Base-by-base conservation (phyloP, 2,329 filamentous ascomycete species). In the Ceratocystis huliohia region DNA sequence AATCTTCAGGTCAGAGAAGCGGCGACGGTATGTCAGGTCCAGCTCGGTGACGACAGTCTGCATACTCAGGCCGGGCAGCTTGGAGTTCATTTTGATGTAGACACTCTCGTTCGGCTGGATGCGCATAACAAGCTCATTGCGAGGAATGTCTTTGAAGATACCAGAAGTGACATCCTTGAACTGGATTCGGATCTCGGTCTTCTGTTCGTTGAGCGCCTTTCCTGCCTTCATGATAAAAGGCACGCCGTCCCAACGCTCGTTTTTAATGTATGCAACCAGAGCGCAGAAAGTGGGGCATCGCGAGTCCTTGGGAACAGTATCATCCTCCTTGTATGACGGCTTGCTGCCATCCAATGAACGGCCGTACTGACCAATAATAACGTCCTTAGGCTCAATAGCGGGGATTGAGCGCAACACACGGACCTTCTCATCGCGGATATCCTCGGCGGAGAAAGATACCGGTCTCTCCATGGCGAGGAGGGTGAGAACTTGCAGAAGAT, bases 21-120 rank as follows among this genome's bases (percentile, higher is more conserved):
- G 89, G 77, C 94, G 88, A 75, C 95, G 87, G 82, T 99, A 99
- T 70, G 95, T 99, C 71, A 99, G 85, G 75, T 99, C 94, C 68
- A 99, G 88, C 81, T 99, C 94, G 68, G 94, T 99, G 72, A 96
- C 90, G 48, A 97, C 94, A 13, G 94, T 99, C 82, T 99, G 94
- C 92, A 97, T 99, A 81, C 91, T 97, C 73, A 99, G 82, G 73
- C 94, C 94, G 22, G 94, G 95, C 68, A 99, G 83, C 83, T 99
- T 99, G 37, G 93, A 97, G 87, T 99, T 99, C 94, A 99, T 99
- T 86, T 99, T 99, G 78, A 97, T 96, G 81, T 99, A 99, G 71
- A 99, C 92, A 75, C 90, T 96, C 83, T 99, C 94, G 80, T 99
- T 99, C 73, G 94, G 94, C 81, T 99, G 94, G 70, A 99, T 96